These are phyloP conservation scores for Escovopsis weberi DNA, from an alignment of 2,329 filamentous ascomycete genomes.

Conservation along the genomic window DNA sequence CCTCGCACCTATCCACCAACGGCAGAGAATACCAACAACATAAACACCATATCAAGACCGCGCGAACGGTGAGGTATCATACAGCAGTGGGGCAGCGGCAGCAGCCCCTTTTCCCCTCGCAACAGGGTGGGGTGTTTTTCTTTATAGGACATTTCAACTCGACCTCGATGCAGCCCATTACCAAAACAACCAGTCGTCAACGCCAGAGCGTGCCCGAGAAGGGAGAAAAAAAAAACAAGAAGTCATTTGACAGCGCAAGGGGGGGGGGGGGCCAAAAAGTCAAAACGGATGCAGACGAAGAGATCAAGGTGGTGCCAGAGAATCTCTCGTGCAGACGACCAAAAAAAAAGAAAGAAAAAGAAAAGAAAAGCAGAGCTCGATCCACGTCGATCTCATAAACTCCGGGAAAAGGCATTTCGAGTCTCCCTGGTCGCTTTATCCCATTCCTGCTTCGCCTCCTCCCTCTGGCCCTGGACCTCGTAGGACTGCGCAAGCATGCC, in stretches of 20 bases:
- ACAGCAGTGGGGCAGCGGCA: conserved; percentile 5
- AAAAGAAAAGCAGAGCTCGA: not conserved
- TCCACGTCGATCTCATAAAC: conserved; percentile 10
- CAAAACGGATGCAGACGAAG: too few relatives aligned
- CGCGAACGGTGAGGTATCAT: conserved; percentile 12
- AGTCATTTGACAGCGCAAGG: not conserved
- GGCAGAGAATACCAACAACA: conserved; percentile 4
- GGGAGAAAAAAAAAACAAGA: not conserved
- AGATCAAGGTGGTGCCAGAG: too few relatives aligned
- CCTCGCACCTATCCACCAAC: not conserved
- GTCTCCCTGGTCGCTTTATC: conserved; percentile 28
- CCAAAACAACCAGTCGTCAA: too few relatives aligned
- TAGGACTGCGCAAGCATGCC: conserved; percentile 64
- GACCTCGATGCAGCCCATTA: not conserved
- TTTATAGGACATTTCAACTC: not conserved
- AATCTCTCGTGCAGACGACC: not conserved
- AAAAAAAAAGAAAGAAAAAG: not conserved
- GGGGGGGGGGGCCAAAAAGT: too few relatives aligned
- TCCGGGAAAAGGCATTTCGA: conserved; percentile 25
- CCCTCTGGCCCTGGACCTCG: conserved; percentile 52
- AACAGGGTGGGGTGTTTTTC: not conserved
- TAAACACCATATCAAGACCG: too few relatives aligned
- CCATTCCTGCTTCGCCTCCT: conserved; percentile 26
- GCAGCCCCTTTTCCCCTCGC: too few relatives aligned
- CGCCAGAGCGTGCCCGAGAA: too few relatives aligned